Evolutionary conservation across 345 rosid genomes (phyloP).

Genomic region (Euphorbia peplus): DNA sequence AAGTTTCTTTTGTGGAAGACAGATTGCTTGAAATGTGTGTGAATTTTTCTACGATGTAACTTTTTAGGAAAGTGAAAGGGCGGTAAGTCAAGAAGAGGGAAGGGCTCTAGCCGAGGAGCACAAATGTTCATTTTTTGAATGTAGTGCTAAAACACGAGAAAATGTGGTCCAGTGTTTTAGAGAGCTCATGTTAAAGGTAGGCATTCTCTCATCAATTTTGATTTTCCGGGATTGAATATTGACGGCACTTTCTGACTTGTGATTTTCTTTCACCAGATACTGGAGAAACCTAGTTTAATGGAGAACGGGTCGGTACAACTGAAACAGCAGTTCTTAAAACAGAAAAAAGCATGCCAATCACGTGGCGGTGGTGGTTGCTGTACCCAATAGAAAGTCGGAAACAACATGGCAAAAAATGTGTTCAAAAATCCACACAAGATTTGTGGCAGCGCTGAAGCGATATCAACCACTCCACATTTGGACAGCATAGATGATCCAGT

Average conservation of each 20-base stretch:
- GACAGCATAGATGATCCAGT: background rate
- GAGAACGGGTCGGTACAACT: constrained; percentile 69
- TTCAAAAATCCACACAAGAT: no score
- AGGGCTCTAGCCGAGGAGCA: constrained; percentile 64
- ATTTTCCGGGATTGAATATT: background rate
- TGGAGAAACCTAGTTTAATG: constrained; percentile 68
- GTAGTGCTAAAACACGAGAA: constrained; percentile 76
- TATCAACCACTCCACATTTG: background rate
- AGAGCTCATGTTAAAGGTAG: constrained; percentile 81
- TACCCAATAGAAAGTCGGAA: constrained; percentile 21
- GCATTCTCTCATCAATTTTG: constrained; percentile 27
- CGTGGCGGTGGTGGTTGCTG: constrained; percentile 49
- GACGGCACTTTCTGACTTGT: constrained; percentile 1
- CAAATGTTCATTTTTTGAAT: constrained; percentile 73
- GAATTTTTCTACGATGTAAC: background rate
- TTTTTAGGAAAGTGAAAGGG: constrained; percentile 73
- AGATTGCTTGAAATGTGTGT: background rate
- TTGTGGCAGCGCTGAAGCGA: background rate
- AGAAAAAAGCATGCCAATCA: constrained; percentile 36
- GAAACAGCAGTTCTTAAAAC: constrained; percentile 47
- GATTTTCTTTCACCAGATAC: constrained; percentile 39
- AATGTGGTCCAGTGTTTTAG: constrained; percentile 68
- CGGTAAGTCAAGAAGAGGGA: constrained; percentile 83
- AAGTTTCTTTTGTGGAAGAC: background rate
- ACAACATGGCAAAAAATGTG: no score